Percentiles rank a stretch among this genome's conserved stretches.
phyloP scores from a whole-genome alignment of 108 stramenopile species.

The Cyclotella baltica region DNA sequence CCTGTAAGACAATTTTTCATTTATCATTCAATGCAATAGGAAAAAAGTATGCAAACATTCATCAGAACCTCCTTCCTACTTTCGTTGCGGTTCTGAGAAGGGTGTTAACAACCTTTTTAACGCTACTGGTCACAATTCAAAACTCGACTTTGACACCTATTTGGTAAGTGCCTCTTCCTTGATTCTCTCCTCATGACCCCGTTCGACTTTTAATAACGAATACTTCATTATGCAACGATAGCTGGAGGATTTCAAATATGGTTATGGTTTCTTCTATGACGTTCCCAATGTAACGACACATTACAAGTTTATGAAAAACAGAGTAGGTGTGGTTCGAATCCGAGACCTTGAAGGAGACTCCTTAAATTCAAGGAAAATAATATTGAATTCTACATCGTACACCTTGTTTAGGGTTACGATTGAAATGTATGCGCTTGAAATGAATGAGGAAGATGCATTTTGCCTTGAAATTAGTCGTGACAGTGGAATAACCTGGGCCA shows the following conservation, averaged over 20 bases:
- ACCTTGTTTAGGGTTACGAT: neutral
- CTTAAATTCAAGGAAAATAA: neutral
- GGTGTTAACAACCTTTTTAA: neutral
- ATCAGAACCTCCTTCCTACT: neutral
- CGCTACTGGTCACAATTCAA: neutral
- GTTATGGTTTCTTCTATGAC: slow-evolving; percentile 8
- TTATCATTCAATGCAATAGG: neutral
- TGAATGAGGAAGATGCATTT: neutral
- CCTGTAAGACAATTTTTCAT: too few species aligned
- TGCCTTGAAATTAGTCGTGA: slow-evolving; percentile 4
- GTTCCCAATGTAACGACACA: neutral
- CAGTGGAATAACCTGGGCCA: neutral
- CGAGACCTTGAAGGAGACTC: neutral
- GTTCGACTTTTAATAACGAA: too few species aligned
- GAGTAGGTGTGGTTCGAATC: slow-evolving; percentile 7
- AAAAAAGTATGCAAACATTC: slow-evolving; percentile 33
- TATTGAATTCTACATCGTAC: neutral
- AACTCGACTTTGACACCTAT: neutral
- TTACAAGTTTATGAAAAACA: neutral
- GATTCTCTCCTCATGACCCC: too few species aligned
- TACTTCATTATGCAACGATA: neutral
- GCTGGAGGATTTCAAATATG: slow-evolving; percentile 7
- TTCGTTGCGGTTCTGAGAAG: neutral
- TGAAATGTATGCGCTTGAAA: neutral
- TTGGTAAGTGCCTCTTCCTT: neutral